A percentile compares a stretch with the other conserved stretches of the same genome.
Evolutionary conservation across 2,329 filamentous ascomycete genomes (phyloP).

Genomic region (Penicillium decumbens): DNA sequence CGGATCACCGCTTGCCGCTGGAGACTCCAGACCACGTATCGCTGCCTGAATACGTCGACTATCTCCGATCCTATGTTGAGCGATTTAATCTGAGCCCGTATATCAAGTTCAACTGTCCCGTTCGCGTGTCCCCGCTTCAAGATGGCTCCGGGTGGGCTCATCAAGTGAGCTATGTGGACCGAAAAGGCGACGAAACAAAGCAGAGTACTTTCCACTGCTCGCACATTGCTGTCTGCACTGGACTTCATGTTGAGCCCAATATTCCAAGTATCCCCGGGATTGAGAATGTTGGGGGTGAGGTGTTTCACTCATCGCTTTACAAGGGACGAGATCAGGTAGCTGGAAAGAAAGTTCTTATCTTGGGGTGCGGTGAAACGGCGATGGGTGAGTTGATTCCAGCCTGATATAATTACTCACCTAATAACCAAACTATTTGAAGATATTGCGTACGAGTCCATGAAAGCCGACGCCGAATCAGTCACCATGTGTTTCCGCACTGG

Average conservation of each 20-base stretch:
- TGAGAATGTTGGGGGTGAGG: slow-evolving; percentile 11
- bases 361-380: slow-evolving; percentile 14
- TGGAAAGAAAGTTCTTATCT: slow-evolving; percentile 11
- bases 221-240: slow-evolving; percentile 12
- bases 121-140: slow-evolving; percentile 4
- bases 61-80: slow-evolving; percentile 12
- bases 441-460: slow-evolving; percentile 17
- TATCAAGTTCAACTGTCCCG: slow-evolving; percentile 12
- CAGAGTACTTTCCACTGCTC: slow-evolving; percentile 8
- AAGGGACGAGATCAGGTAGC: slow-evolving; percentile 12
- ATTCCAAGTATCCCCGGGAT: slow-evolving; percentile 11
- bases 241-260: slow-evolving; percentile 15
- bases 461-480: slow-evolving; percentile 12
- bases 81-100: slow-evolving; percentile 7
- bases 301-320: slow-evolving; percentile 14
- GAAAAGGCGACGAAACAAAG: neutral
- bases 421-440: neutral
- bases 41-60: slow-evolving; percentile 13
- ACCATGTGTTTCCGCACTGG: slow-evolving; percentile 16
- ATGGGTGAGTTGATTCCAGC: slow-evolving; percentile 7
- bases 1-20: slow-evolving; percentile 13
- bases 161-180: slow-evolving; percentile 9
- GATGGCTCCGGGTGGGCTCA: slow-evolving; percentile 8
- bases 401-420: neutral
- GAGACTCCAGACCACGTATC: slow-evolving; percentile 12